Evolutionary conservation across 441 rosid species (phyloP).

Genomic region (Cnidoscolus chayamansa): DNA sequence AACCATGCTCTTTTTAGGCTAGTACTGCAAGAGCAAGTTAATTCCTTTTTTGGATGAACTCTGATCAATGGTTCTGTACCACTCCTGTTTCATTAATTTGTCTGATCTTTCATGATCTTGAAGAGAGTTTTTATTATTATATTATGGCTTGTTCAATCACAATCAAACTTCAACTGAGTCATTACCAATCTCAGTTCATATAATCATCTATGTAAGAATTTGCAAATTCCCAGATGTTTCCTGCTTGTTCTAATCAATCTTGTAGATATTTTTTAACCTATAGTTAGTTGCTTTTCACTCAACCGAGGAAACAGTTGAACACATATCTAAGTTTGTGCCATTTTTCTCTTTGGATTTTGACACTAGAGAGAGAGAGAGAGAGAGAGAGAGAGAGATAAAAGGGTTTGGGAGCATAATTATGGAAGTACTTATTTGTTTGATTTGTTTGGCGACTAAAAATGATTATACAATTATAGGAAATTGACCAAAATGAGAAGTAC

Average conservation of each 20-base stretch:
- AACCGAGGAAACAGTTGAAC: conserved; percentile 2
- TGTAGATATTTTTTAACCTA: background rate
- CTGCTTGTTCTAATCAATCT: background rate
- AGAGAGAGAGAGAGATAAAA: background rate
- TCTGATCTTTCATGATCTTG: too few species aligned
- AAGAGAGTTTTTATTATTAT: too few species aligned
- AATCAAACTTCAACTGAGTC: background rate
- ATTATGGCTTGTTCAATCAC: too few species aligned
- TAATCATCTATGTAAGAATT: conserved; percentile 13
- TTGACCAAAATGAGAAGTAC: conserved; percentile 23
- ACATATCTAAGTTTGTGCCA: conserved; percentile 23
- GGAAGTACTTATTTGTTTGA: conserved; percentile 26
- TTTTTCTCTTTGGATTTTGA: background rate
- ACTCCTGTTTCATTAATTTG: too few species aligned
- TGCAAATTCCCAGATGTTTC: conserved; percentile 19
- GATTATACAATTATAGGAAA: conserved; percentile 30
- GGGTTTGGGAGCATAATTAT: conserved; percentile 17
- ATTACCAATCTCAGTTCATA: background rate
- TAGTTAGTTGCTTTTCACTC: background rate
- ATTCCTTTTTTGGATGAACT: background rate
- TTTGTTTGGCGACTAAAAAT: conserved; percentile 20
- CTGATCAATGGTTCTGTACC: too few species aligned
- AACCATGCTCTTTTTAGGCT: too few species aligned
- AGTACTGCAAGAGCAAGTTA: background rate
- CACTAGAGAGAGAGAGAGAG: background rate